Base-by-base conservation (phyloP, 164 flowering plant species). In the Kalanchoe fedtschenkoi region DNA sequence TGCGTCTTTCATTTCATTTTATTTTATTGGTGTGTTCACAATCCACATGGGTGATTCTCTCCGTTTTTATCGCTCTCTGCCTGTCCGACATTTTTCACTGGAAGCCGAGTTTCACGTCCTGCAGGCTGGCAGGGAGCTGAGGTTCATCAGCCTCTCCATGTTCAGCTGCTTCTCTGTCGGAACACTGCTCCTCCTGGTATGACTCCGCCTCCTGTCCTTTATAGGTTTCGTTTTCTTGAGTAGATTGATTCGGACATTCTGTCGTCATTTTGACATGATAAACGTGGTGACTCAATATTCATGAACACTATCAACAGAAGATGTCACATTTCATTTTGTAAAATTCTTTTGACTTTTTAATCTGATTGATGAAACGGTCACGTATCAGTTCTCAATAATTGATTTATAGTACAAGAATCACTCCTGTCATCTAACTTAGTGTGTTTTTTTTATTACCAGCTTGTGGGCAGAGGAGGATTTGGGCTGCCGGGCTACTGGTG, bases 71-170 rank as follows among this genome's bases (percentile, higher is more conserved):
- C 21, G 14, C 14, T 21, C 28, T 14, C 39, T 58, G 22, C 4
- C 39, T 8, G 38, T 33, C n/a, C 11, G 28, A 29, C 9, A 4
- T 55, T 10, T n/a, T 42, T 55, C 13, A 14, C 39, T 58, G 21
- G 24, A 3, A 10, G 6, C 6, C 5, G 51, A 43, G 22, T 5
- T 43, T 21, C 9, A 6, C 26, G 11, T 47, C 24, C 6, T 75
- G 64, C 79, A 85, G 90, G 90, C 90, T 46, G 86, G 84, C 66
- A 71, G 84, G 43, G 88, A 85, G 64, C 80, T 85, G 21, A 81
- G 60, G 65, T 85, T 76, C 54, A 42, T 83, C 2, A 85, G 91
- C 65, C 24, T 75, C 55, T 76, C 87, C 24, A 81, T 83, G 86
- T 78, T 62, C 30, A 74, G 71, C 43, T 79, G 86, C 71, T 74